Percentiles rank a stretch among this genome's conserved stretches.
Conservation (phyloP, 2,329 filamentous ascomycete genomes). For the Amauroascus verrucosus region DNA sequence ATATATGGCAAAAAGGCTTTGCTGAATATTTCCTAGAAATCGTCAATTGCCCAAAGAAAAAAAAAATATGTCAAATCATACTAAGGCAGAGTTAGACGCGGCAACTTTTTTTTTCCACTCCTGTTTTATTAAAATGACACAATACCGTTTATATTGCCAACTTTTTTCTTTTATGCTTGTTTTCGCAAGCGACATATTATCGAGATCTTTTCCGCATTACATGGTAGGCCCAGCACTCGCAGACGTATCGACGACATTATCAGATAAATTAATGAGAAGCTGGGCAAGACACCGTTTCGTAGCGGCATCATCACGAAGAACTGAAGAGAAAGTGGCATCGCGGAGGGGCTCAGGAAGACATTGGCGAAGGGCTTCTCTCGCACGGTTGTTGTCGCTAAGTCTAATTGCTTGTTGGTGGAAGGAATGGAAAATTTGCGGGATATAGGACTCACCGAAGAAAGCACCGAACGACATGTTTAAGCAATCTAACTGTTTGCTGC, state of each 20-base stretch:
- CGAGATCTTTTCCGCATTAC: conserved; percentile 20
- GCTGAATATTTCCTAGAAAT: background rate
- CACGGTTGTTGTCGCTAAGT: conserved; percentile 89
- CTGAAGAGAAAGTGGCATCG: conserved; percentile 92
- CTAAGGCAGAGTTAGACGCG: background rate
- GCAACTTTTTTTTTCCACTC: background rate
- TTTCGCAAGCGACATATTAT: background rate
- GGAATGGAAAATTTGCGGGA: background rate
- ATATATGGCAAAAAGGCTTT: background rate
- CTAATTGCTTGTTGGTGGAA: conserved; percentile 37
- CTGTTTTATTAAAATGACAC: background rate
- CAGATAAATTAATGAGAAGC: conserved; percentile 88
- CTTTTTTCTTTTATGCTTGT: background rate
- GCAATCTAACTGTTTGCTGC: conserved; percentile 85
- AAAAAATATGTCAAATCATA: conserved; percentile 2
- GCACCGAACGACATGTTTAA: conserved; percentile 96
- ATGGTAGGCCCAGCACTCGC: conserved; percentile 30
- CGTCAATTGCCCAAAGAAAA: conserved; percentile 7
- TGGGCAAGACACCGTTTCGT: conserved; percentile 97
- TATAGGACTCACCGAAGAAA: conserved; percentile 65
- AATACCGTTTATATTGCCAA: background rate
- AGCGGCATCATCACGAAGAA: conserved; percentile 90
- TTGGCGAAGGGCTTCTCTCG: conserved; percentile 86
- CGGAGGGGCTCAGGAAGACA: conserved; percentile 97
- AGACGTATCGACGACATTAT: conserved; percentile 58